Conservation (phyloP, 2,329 filamentous ascomycete species). For the Alternaria arborescens region DNA sequence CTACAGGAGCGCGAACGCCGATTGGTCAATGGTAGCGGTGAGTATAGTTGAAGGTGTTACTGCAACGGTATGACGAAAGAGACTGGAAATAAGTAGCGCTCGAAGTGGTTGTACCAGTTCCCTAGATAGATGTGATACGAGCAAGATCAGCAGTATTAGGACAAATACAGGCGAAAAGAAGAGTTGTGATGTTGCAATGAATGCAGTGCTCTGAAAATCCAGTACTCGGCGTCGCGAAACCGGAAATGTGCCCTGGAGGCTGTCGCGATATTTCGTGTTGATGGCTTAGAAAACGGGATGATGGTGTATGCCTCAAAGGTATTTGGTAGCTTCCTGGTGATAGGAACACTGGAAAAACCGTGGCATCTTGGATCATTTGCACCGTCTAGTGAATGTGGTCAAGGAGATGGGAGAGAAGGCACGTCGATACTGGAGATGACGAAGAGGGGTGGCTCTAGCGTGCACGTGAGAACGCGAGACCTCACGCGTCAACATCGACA, state of each 20-base stretch:
- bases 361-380: background rate
- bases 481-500: constrained; percentile 15
- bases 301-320: background rate
- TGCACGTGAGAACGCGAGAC: constrained; percentile 23
- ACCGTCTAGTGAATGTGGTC: background rate
- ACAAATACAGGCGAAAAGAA: background rate
- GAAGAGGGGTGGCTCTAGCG: background rate
- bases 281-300: background rate
- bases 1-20: background rate
- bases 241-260: background rate
- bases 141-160: background rate
- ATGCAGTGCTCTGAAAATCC: constrained; percentile 1
- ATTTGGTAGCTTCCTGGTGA: background rate
- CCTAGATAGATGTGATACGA: constrained; percentile 7
- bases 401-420: background rate
- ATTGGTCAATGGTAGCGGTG: constrained; percentile 23
- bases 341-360: background rate
- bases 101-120: constrained; percentile 9
- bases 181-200: background rate
- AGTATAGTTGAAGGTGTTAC: constrained; percentile 17
- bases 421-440: background rate
- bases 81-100: constrained; percentile 3
- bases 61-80: constrained; percentile 26
- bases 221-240: background rate
- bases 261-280: background rate